Percentiles rank a stretch among this genome's conserved stretches.
phyloP scores from a whole-genome alignment of 352 stramenopile species.

The Aphanomyces cochlioides region DNA sequence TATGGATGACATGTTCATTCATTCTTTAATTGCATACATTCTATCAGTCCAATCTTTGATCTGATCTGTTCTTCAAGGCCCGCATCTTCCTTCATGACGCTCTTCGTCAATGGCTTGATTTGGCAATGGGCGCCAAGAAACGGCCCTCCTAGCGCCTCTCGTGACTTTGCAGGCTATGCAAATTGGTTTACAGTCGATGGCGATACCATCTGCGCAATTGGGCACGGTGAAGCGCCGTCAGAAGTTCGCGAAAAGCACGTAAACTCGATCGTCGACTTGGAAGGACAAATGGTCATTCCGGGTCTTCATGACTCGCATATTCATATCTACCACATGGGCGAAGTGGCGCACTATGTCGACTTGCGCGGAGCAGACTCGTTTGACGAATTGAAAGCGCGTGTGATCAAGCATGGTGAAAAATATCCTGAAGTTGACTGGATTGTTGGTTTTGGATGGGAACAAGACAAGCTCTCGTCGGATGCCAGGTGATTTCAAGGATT shows the following conservation, averaged over 20 bases:
- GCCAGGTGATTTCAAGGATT: constrained; percentile 42
- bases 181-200: constrained; percentile 16
- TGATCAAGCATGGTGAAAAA: constrained; percentile 53
- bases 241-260: constrained; percentile 7
- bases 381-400: constrained; percentile 52
- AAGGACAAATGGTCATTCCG: constrained; percentile 64
- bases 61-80: too few species aligned
- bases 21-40: background rate
- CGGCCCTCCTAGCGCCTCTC: background rate
- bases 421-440: constrained; percentile 74
- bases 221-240: constrained; percentile 5
- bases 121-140: constrained; percentile 19
- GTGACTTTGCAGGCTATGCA: constrained; percentile 17
- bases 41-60: too few species aligned
- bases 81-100: background rate
- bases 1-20: background rate
- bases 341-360: constrained; percentile 81
- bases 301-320: constrained; percentile 88
- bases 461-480: constrained; percentile 61
- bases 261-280: constrained; percentile 42
- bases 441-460: constrained; percentile 82
- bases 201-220: constrained; percentile 6
- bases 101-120: constrained; percentile 19
- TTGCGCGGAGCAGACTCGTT: constrained; percentile 70
- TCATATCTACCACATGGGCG: constrained; percentile 79